These are phyloP conservation scores for Fusarium xyrophilum DNA, from an alignment of 2,329 filamentous ascomycete species.

Conservation along the genomic window DNA sequence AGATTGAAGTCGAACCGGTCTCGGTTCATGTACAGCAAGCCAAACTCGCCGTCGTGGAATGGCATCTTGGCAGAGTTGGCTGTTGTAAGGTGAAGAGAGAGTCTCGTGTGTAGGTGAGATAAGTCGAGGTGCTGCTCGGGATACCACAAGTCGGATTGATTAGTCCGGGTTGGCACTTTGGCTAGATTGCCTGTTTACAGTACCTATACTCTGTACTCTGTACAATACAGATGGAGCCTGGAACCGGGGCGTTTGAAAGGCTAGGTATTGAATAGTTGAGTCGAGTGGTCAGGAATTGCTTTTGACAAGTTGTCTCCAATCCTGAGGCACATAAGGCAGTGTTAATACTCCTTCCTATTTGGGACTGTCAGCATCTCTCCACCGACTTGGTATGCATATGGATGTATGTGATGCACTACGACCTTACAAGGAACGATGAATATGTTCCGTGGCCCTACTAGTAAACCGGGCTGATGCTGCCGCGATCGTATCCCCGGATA, in stretches of 20 bases:
- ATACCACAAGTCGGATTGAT: background rate
- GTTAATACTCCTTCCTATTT: background rate
- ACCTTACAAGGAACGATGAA: background rate
- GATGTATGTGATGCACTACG: background rate
- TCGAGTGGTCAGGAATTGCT: background rate
- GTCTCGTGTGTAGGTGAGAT: background rate
- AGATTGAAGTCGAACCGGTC: conserved; percentile 59
- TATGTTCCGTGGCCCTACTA: background rate
- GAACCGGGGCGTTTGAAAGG: background rate
- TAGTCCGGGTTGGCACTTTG: background rate
- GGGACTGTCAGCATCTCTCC: background rate
- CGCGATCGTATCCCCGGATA: too few relatives aligned
- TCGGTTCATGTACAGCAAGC: conserved; percentile 33
- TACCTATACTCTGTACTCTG: too few relatives aligned
- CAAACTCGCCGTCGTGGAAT: background rate
- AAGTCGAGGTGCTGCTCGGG: background rate
- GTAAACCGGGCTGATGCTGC: too few relatives aligned
- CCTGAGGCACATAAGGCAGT: background rate
- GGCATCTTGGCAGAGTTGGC: background rate
- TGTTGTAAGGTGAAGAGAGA: background rate
- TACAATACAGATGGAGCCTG: background rate
- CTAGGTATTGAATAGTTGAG: background rate
- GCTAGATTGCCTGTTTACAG: background rate
- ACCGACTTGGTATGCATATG: background rate
- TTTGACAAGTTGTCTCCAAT: background rate